Conservation (phyloP, 1,284 basidiomycete genomes). For the Ceratobasidium sp. region DNA sequence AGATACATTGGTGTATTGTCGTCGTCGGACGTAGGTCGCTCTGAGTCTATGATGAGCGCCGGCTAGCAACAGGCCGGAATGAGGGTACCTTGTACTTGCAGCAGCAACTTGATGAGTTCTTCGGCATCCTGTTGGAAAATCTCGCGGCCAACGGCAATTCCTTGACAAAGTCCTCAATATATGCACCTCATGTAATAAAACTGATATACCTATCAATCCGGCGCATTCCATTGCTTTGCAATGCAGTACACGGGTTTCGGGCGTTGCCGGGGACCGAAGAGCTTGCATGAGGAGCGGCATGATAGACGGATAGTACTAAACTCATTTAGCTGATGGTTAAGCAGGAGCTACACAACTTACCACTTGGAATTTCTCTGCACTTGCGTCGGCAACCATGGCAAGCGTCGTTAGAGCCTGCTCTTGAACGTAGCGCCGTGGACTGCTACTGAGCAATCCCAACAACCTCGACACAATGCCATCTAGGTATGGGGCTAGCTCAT, state of each 20-base stretch:
- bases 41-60: not conserved
- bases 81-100: constrained; percentile 79
- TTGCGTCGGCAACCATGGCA: constrained; percentile 87
- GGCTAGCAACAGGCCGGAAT: not conserved
- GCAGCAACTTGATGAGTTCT: constrained; percentile 78
- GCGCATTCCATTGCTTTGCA: constrained; percentile 91
- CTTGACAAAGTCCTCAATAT: constrained; percentile 59
- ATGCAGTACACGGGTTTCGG: constrained; percentile 75
- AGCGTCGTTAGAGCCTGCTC: constrained; percentile 87
- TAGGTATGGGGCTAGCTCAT: constrained; percentile 79
- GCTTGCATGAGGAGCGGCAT: constrained; percentile 83
- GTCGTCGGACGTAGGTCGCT: constrained; percentile 39
- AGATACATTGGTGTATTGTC: constrained; percentile 40
- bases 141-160: constrained; percentile 84
- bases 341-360: constrained; percentile 63
- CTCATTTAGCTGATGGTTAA: constrained; percentile 57
- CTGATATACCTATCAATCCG: constrained; percentile 75
- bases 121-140: constrained; percentile 81
- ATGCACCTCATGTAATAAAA: constrained; percentile 13
- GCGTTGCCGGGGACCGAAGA: constrained; percentile 74
- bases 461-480: constrained; percentile 82
- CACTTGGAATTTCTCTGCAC: constrained; percentile 65
- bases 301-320: constrained; percentile 77
- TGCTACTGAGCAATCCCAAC: constrained; percentile 69
- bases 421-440: constrained; percentile 73